These are phyloP conservation scores for Stephanocyclus meneghinianus DNA, from an alignment of 352 stramenopile species.

Conservation along the genomic window DNA sequence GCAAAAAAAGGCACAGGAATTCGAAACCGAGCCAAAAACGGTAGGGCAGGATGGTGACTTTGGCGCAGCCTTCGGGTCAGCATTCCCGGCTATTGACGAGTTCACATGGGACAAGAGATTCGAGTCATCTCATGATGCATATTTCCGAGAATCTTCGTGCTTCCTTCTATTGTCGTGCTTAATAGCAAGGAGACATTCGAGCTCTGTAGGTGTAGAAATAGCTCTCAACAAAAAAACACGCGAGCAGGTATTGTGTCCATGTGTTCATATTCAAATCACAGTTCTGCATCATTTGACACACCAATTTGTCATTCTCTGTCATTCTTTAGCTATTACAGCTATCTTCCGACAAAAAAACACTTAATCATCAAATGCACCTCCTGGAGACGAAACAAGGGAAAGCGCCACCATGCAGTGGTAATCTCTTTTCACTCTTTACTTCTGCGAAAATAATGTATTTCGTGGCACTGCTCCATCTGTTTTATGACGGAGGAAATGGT, in stretches of 20 bases:
- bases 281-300: background rate
- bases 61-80: constrained; percentile 25
- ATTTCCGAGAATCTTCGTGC: constrained; percentile 45
- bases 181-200: constrained; percentile 28
- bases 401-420: constrained; percentile 19
- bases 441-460: constrained; percentile 48
- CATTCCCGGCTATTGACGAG: constrained; percentile 22
- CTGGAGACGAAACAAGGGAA: constrained; percentile 22
- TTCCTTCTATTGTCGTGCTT: constrained; percentile 46
- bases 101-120: constrained; percentile 14
- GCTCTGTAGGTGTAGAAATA: constrained; percentile 22
- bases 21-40: background rate
- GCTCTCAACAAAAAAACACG: constrained; percentile 38
- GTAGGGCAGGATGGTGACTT: constrained; percentile 13
- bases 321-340: constrained; percentile 36
- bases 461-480: constrained; percentile 34
- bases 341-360: constrained; percentile 43
- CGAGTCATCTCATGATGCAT: constrained; percentile 10
- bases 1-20: constrained; percentile 14
- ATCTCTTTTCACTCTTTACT: constrained; percentile 34
- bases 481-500: constrained; percentile 11
- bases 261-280: constrained; percentile 3
- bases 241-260: constrained; percentile 28
- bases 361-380: constrained; percentile 28
- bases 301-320: constrained; percentile 1